Percentiles rank a stretch among this genome's conserved stretches.
Conservation (phyloP, 257 asterid genomes). For the Handroanthus guayacan region DNA sequence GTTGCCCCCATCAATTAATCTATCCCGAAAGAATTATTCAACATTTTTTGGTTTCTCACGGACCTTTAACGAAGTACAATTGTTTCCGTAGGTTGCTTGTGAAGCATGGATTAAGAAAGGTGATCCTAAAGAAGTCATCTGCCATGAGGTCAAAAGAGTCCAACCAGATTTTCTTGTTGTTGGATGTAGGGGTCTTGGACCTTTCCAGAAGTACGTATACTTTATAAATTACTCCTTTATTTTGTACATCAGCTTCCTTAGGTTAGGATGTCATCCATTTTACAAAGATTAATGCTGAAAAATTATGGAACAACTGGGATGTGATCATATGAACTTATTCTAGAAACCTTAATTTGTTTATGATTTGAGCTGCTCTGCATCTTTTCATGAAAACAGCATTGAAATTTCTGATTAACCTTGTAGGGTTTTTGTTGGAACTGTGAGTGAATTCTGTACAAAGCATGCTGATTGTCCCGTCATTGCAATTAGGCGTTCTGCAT, state of each 20-base stretch:
- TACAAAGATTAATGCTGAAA: background rate
- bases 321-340: background rate
- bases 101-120: conserved; percentile 76
- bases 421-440: conserved; percentile 81
- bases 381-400: background rate
- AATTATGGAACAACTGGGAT: background rate
- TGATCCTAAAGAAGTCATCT: conserved; percentile 73
- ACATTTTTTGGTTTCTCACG: too few relatives aligned
- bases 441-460: conserved; percentile 77
- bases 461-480: conserved; percentile 59
- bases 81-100: conserved; percentile 59
- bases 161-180: conserved; percentile 78
- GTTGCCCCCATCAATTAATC: background rate
- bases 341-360: background rate
- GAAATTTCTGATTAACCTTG: conserved; percentile 25
- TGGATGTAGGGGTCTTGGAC: conserved; percentile 79
- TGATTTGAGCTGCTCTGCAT: background rate
- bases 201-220: conserved; percentile 66
- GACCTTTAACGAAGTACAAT: too few relatives aligned
- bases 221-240: background rate
- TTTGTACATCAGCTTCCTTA: background rate
- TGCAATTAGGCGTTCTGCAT: conserved; percentile 45
- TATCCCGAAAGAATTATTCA: too few relatives aligned
- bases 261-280: background rate
- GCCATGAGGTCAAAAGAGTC: conserved; percentile 63